phyloP scores from a whole-genome alignment of 768 basidiomycete species.

The Mycena sanguinolenta region DNA sequence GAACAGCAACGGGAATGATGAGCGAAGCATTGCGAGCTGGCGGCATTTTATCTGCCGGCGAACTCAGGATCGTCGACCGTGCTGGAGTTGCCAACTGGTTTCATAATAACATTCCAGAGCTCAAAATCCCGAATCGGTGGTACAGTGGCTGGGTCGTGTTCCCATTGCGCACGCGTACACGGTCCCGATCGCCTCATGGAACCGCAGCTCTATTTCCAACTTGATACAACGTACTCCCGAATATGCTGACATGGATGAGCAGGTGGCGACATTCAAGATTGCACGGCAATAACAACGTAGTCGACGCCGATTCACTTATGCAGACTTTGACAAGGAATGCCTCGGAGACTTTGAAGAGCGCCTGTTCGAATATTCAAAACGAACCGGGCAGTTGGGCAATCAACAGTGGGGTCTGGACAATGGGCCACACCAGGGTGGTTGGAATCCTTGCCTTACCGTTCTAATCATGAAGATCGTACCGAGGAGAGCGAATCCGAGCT shows the following conservation, averaged over 20 bases:
- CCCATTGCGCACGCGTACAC: conserved; percentile 6
- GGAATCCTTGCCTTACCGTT: conserved; percentile 32
- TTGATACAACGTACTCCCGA: not conserved
- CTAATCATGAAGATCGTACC: conserved; percentile 26
- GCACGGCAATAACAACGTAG: conserved; percentile 1
- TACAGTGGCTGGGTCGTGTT: not conserved
- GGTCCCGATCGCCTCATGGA: not conserved
- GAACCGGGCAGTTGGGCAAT: conserved; percentile 40
- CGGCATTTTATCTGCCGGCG: not conserved
- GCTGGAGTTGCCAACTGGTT: conserved; percentile 13
- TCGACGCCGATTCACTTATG: too few species aligned
- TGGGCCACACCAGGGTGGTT: conserved; percentile 39
- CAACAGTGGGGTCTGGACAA: conserved; percentile 44
- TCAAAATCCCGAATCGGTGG: not conserved
- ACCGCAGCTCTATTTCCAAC: not conserved
- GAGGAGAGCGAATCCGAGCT: conserved; percentile 14
- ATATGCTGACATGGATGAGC: not conserved
- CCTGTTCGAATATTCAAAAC: conserved; percentile 24
- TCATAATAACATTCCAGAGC: not conserved
- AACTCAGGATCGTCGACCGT: not conserved
- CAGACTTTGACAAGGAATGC: conserved; percentile 13
- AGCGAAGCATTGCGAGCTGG: not conserved
- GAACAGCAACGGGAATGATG: not conserved
- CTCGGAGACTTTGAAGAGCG: conserved; percentile 2
- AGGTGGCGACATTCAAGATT: conserved; percentile 2